A percentile compares a stretch with the other conserved stretches of the same genome.
Conservation (phyloP, 768 basidiomycete species). For the Leccinum obscurum region DNA sequence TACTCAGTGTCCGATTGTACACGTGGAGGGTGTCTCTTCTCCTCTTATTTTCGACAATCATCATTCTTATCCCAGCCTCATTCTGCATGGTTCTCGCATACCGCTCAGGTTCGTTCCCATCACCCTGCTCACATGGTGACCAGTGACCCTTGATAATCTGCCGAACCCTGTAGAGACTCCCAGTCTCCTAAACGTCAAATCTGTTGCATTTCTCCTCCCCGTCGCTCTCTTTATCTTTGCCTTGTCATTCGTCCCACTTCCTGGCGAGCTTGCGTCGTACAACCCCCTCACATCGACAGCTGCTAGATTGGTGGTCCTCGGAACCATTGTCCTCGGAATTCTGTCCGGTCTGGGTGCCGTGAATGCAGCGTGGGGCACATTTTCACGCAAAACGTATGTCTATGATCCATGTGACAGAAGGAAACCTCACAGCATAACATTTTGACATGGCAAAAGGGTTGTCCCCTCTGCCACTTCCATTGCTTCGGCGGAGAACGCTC, state of each 20-base stretch:
- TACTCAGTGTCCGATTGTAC: conserved; percentile 54
- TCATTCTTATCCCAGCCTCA: conserved; percentile 67
- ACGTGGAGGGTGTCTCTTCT: conserved; percentile 71
- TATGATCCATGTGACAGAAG: conserved; percentile 15
- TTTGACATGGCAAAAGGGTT: conserved; percentile 18
- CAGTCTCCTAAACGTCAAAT: conserved; percentile 21
- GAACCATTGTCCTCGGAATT: conserved; percentile 75
- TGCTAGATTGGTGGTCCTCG: conserved; percentile 70
- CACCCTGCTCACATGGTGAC: background rate
- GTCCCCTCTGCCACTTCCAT: conserved; percentile 36
- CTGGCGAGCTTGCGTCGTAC: conserved; percentile 43
- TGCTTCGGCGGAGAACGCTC: conserved; percentile 53
- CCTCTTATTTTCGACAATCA: conserved; percentile 57
- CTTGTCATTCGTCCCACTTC: conserved; percentile 70
- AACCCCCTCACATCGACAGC: conserved; percentile 50
- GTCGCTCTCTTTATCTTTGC: conserved; percentile 56
- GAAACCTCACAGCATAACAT: conserved; percentile 8
- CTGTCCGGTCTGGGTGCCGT: conserved; percentile 81
- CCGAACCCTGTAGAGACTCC: conserved; percentile 23
- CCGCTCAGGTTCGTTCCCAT: conserved; percentile 29
- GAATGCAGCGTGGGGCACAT: conserved; percentile 56
- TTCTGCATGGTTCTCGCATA: conserved; percentile 58
- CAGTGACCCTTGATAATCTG: background rate
- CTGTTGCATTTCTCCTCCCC: conserved; percentile 40
- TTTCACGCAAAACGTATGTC: conserved; percentile 28